These are phyloP conservation scores for Fusarium sp. DNA, from an alignment of 2,329 filamentous ascomycete genomes.

Conservation along the genomic window DNA sequence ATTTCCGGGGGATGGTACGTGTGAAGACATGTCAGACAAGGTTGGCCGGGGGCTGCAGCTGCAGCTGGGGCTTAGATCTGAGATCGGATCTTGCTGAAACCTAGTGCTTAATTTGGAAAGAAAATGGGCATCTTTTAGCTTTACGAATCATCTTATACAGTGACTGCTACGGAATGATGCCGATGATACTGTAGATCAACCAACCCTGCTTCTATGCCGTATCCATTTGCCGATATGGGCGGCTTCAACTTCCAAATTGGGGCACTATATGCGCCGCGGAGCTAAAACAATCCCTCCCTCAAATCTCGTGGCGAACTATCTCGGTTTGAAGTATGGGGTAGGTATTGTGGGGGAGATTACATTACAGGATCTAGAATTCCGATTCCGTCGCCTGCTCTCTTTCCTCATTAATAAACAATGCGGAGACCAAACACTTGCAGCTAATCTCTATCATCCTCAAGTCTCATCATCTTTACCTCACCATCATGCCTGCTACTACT, in stretches of 20 bases:
- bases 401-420: conserved; percentile 4
- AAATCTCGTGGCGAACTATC: background rate
- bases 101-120: background rate
- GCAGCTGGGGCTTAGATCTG: background rate
- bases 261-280: conserved; percentile 5
- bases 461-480: background rate
- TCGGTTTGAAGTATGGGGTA: background rate
- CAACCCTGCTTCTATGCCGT: background rate
- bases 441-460: background rate
- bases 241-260: background rate
- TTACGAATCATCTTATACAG: background rate
- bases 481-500: conserved; percentile 32
- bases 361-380: conserved; percentile 1
- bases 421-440: background rate
- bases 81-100: background rate
- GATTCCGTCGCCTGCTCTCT: background rate
- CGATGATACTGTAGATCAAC: background rate
- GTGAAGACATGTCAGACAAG: conserved; percentile 9
- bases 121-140: conserved; percentile 15
- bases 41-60: background rate
- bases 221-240: background rate
- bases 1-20: conserved; percentile 37
- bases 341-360: conserved; percentile 4
- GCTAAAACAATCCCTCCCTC: background rate
- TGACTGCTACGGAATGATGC: background rate